Evolutionary conservation across 148 eudicot genomes (phyloP).

Genomic region (Cornus suecica): DNA sequence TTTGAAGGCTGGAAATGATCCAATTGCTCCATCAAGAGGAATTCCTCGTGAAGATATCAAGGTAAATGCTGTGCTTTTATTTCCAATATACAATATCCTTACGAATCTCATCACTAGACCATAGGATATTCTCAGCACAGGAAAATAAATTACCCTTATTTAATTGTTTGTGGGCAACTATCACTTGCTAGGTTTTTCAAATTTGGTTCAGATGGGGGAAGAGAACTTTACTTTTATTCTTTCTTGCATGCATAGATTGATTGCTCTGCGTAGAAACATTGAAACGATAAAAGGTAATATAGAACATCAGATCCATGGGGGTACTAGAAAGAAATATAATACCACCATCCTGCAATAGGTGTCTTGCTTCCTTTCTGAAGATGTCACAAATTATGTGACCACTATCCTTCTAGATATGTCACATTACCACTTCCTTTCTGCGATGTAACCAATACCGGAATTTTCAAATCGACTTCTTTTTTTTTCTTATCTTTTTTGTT

Average conservation of each 20-base stretch:
- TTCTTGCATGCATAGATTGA: background rate
- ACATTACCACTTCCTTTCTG: too few relatives aligned
- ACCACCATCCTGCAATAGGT: too few relatives aligned
- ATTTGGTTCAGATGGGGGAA: background rate
- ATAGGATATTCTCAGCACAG: background rate
- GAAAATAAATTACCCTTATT: background rate
- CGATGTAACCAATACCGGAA: too few relatives aligned
- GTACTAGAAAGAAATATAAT: background rate
- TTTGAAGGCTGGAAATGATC: conserved; percentile 90
- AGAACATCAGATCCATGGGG: background rate
- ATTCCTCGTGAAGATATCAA: conserved; percentile 81
- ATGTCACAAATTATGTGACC: background rate
- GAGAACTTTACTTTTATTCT: too few relatives aligned
- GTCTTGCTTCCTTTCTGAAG: too few relatives aligned
- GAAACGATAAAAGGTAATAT: too few relatives aligned
- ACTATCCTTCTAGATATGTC: background rate
- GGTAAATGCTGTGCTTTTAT: conserved; percentile 33
- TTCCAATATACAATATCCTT: background rate
- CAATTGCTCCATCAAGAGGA: conserved; percentile 94
- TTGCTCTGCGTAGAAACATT: background rate
- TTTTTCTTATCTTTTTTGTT: background rate
- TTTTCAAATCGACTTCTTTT: background rate
- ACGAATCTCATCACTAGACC: background rate
- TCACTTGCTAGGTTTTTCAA: background rate
- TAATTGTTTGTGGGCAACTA: background rate